These are phyloP conservation scores for Stereocaulon alpinum DNA, from an alignment of 495 filamentous ascomycete genomes.

Conservation along the genomic window DNA sequence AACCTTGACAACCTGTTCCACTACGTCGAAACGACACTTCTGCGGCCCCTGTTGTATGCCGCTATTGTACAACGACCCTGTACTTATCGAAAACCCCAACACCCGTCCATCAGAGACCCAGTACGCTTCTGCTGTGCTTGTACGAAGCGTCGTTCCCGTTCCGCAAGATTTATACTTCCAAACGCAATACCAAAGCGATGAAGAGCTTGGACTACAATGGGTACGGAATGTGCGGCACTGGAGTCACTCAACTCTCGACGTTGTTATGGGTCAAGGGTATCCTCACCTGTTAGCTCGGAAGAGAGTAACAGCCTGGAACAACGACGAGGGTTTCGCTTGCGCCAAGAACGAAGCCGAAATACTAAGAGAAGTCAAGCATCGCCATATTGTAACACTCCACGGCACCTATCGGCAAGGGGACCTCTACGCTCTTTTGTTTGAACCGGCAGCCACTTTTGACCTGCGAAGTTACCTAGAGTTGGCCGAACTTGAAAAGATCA, in stretches of 20 bases:
- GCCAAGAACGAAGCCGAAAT: background rate
- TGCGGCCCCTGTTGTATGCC: conserved; percentile 2
- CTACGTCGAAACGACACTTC: background rate
- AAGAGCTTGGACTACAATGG: background rate
- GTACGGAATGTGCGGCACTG: background rate
- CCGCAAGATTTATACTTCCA: background rate
- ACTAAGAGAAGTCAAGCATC: background rate
- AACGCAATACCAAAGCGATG: background rate
- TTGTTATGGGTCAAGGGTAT: background rate
- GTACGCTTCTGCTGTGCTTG: background rate
- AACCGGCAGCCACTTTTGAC: background rate
- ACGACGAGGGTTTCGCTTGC: background rate
- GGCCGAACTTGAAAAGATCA: background rate
- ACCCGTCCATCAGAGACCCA: background rate
- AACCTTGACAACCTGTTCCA: background rate
- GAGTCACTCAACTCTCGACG: background rate
- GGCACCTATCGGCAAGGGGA: conserved; percentile 3
- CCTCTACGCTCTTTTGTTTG: background rate
- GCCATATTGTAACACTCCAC: background rate
- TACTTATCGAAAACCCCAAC: background rate
- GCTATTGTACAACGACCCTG: background rate
- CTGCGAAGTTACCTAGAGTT: background rate
- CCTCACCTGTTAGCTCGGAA: background rate
- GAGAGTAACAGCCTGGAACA: background rate
- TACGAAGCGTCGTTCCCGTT: background rate